Evolutionary conservation across 805 yeast species (phyloP).

Genomic region (Blastobotrys robertii): DNA sequence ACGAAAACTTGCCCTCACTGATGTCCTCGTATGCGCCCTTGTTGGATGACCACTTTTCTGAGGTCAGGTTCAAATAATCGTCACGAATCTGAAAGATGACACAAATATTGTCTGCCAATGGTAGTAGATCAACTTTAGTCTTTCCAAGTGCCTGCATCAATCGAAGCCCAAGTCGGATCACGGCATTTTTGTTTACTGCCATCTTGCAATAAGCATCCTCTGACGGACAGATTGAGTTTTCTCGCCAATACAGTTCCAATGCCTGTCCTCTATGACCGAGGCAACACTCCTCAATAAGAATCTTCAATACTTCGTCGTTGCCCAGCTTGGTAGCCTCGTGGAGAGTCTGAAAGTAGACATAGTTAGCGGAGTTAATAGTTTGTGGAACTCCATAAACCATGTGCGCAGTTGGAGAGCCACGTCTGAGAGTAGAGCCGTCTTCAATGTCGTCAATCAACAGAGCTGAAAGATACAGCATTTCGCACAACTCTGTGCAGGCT

Average conservation of each 20-base stretch:
- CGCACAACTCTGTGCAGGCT: conserved; percentile 37
- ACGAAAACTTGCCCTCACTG: conserved; percentile 77
- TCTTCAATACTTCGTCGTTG: conserved; percentile 25
- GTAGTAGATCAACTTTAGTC: conserved; percentile 14
- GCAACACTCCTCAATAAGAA: conserved; percentile 60
- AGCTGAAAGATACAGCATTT: conserved; percentile 52
- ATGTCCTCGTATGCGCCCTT: conserved; percentile 66
- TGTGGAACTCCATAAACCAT: conserved; percentile 60
- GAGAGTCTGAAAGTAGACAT: conserved; percentile 52
- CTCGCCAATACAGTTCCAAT: conserved; percentile 79
- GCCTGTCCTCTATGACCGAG: conserved; percentile 84
- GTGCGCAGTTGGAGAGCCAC: conserved; percentile 75
- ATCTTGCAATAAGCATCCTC: conserved; percentile 57
- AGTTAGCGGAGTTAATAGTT: conserved; percentile 50
- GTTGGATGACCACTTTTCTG: conserved; percentile 38
- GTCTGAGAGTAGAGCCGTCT: conserved; percentile 54
- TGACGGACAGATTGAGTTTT: conserved; percentile 42
- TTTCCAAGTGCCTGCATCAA: conserved; percentile 34
- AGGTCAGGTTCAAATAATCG: conserved; percentile 60
- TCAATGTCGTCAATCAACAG: conserved; percentile 76
- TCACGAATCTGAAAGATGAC: conserved; percentile 74
- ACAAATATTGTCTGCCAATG: conserved; percentile 60
- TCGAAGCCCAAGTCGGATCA: conserved; percentile 60
- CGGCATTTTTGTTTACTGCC: conserved; percentile 55
- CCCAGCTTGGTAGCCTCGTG: conserved; percentile 33